These are phyloP conservation scores for Phytopythium chamaehyphon DNA, from an alignment of 352 stramenopile species.

Conservation along the genomic window DNA sequence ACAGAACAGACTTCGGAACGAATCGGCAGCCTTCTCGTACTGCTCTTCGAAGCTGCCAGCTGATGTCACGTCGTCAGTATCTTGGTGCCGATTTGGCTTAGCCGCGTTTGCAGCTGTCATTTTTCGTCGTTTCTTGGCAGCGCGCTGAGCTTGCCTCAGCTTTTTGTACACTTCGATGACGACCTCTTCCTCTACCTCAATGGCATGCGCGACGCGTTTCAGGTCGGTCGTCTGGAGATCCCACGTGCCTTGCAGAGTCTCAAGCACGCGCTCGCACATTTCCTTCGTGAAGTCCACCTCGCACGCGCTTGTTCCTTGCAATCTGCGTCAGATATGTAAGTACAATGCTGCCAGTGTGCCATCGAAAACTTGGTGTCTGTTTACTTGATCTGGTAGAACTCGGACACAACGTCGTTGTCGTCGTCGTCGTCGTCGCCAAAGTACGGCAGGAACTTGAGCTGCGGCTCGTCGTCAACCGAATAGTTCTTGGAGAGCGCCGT, in stretches of 20 bases:
- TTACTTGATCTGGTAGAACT: constrained; percentile 84
- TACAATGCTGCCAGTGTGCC: background rate
- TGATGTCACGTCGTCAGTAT: constrained; percentile 12
- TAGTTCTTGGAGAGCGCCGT: constrained; percentile 81
- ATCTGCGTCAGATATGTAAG: constrained; percentile 24
- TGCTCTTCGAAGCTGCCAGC: constrained; percentile 38
- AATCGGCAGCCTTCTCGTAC: constrained; percentile 63
- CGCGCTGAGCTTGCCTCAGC: constrained; percentile 27
- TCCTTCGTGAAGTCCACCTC: constrained; percentile 77
- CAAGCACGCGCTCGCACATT: constrained; percentile 61
- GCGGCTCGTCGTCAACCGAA: constrained; percentile 81
- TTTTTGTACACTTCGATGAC: constrained; percentile 66
- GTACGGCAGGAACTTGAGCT: constrained; percentile 66
- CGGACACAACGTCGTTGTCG: constrained; percentile 72
- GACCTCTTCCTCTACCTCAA: constrained; percentile 64
- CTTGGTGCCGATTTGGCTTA: constrained; percentile 3
- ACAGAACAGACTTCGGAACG: constrained; percentile 75
- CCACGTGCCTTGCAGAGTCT: constrained; percentile 65
- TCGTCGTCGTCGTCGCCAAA: constrained; percentile 83
- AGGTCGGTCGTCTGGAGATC: constrained; percentile 56
- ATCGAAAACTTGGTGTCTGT: background rate
- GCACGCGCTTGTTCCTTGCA: constrained; percentile 57
- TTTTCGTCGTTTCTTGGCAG: constrained; percentile 35
- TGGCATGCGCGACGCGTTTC: constrained; percentile 51
- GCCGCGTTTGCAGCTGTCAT: constrained; percentile 14